Percentiles rank a stretch among this genome's conserved stretches.
phyloP scores from a whole-genome alignment of 2,329 filamentous ascomycete species.

The Xylaria sp. region DNA sequence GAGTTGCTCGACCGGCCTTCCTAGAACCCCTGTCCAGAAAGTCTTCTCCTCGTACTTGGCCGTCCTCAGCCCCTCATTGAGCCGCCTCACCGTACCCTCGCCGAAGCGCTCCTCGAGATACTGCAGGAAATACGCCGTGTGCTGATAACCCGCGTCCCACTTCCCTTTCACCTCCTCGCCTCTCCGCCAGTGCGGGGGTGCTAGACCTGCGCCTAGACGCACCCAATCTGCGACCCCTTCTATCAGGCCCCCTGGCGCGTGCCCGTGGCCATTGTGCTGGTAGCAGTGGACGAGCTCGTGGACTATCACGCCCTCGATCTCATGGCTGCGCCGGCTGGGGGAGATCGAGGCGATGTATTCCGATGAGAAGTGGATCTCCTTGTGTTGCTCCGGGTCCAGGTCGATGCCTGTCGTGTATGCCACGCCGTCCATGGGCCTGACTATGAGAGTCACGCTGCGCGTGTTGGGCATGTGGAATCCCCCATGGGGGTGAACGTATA shows the following conservation, averaged over 20 bases:
- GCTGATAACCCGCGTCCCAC: conserved; percentile 93
- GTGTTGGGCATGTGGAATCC: conserved; percentile 60
- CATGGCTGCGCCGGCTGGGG: conserved; percentile 52
- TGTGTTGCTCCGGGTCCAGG: conserved; percentile 78
- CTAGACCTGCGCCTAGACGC: conserved; percentile 72
- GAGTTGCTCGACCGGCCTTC: conserved; percentile 67
- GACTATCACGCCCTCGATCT: conserved; percentile 82
- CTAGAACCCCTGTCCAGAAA: conserved; percentile 74
- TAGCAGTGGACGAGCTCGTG: conserved; percentile 97
- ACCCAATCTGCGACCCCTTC: conserved; percentile 97
- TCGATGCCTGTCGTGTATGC: conserved; percentile 86
- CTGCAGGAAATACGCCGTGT: conserved; percentile 88
- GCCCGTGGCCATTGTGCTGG: conserved; percentile 72
- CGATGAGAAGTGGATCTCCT: conserved; percentile 89
- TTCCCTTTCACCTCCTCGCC: conserved; percentile 46
- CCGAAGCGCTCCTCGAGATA: conserved; percentile 77
- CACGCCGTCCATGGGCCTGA: conserved; percentile 81
- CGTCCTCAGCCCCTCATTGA: conserved; percentile 72
- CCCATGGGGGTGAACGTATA: conserved; percentile 62
- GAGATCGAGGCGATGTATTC: conserved; percentile 67
- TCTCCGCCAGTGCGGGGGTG: conserved; percentile 82
- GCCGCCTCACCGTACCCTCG: conserved; percentile 60
- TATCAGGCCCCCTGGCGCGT: conserved; percentile 76
- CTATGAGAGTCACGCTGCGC: conserved; percentile 82
- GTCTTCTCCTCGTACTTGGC: conserved; percentile 66